Evolutionary conservation across 176 grass and related monocot species (phyloP), one percentile per base, ranked within the genome.

Genomic region (Phyllostachys edulis): DNA sequence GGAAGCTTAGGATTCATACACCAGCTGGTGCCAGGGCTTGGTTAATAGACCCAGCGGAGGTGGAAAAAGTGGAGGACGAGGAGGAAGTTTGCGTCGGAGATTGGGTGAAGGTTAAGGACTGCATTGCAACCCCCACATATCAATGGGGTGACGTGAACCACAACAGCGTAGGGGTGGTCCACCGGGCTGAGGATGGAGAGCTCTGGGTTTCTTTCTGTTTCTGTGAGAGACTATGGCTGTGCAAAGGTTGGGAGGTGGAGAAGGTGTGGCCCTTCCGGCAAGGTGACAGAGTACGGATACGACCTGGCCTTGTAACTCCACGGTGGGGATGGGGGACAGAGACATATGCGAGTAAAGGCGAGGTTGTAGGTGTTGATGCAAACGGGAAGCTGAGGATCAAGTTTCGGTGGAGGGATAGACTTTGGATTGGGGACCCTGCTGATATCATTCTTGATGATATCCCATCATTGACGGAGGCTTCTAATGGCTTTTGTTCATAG

Each of bases 281-380:
- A 51, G 90, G 97, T 0, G 97, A 99, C 76, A 94, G 47, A 78
- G 82, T 96, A 65, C 85, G 82, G 70, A 90, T 99, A 71, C 91
- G 84, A 73, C 90, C 93, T 10, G 93, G 97, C 80, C 83, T 96
- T 73, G 84, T 91, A 79, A 88, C 90, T 49, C 97, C 93, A 18
- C 83, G 97, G 63, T 99, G 97, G 93, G 93, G 97, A 41, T 99
- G 97, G 97, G 93, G 93, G 24, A 88, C 90, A 91, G 97, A 99
- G 88, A 99, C 92, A 36, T 92, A 69, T 42, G 89, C 88, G 1
- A 99, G 97, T 68, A 94, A 88, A 88, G 97, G 97, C 1, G 91
- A 96, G 84, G 79, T 99, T 77, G 90, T 89, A 81, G 90, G 93
- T 38, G 91, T 99, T 10, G 97, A 99, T 91, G 97, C 97, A 61